Conservation (phyloP, 140 eudicot species). For the Artemisia princeps region DNA sequence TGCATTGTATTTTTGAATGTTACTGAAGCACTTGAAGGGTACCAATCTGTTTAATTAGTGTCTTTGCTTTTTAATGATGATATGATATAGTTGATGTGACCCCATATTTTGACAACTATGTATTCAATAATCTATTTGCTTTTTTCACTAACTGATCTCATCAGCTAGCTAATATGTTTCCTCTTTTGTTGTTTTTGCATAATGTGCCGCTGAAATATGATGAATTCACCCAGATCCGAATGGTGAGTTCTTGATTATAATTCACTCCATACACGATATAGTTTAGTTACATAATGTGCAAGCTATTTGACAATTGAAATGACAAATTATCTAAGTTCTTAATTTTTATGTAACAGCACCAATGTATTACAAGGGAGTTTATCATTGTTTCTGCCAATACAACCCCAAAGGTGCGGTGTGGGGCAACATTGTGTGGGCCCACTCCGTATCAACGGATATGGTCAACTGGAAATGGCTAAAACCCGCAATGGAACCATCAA, state of each 20-base stretch:
- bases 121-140: not conserved
- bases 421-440: constrained; percentile 57
- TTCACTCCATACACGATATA: not conserved
- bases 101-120: too few relatives aligned
- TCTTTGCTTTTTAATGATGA: too few relatives aligned
- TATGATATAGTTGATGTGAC: too few relatives aligned
- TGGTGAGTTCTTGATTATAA: constrained; percentile 31
- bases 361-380: constrained; percentile 56
- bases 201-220: constrained; percentile 20
- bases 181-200: constrained; percentile 18
- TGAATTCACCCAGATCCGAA: constrained; percentile 42
- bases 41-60: too few relatives aligned
- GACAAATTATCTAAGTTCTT: not conserved
- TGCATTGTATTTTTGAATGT: too few relatives aligned
- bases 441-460: constrained; percentile 54
- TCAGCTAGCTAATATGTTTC: constrained; percentile 20
- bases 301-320: not conserved
- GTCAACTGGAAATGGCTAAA: constrained; percentile 49
- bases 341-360: constrained; percentile 40
- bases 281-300: not conserved
- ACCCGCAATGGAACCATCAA: constrained; percentile 41
- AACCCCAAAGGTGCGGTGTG: constrained; percentile 56
- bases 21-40: too few relatives aligned
- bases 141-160: not conserved
- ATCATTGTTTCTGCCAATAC: constrained; percentile 70